Base-by-base conservation (phyloP, 768 basidiomycete species). In the Termitomyces sp. region DNA sequence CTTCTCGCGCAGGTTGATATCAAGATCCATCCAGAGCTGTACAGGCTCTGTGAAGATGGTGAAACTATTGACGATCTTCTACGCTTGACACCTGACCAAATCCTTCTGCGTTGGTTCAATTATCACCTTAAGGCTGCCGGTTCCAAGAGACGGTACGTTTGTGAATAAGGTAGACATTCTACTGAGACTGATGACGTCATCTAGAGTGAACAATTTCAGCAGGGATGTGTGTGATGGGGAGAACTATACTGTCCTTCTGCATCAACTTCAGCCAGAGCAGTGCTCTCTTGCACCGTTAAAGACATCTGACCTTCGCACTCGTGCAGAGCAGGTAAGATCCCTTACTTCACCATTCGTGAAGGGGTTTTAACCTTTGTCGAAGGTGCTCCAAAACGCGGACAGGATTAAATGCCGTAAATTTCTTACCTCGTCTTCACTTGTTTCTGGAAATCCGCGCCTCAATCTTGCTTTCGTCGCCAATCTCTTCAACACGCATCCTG, bases 401-500 rank as follows among this genome's bases (percentile, higher is more conserved):
- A 78, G 76, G 54, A 98, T 99, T 62, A 91, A 90, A 34, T 99
- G 97, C 75, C 81, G 96, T 64, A 96, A 97, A 68, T 99, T 95
- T 76, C 81, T 99, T 21, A 95, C 96, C 0, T 85, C 91, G 0
- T 87, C 91, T 2, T 91, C 97, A 8, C 85, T 99, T 57, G 82
- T 98, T 28, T 76, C 93, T 3, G 97, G 97, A 19, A 99, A 99
- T 69, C 95, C 94, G 10, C 93, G 95, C 63, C 83, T 99, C 44
- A 99, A 99, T 72, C 88, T 99, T 54, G 94, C 94, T 14, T 99
- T 98, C 69, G 96, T 98, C 57, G 97, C 97, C 40, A 96, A 98
- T 72, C 81, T 99, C 53, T 99, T 99, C 83, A 99, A 99, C 77
- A 98, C 92, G 2, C 86, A 90, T 72, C 97, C 96, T 0, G 93